Evolutionary conservation across 2,329 filamentous ascomycete genomes (phyloP).

Genomic region (Metarhizium humberi): DNA sequence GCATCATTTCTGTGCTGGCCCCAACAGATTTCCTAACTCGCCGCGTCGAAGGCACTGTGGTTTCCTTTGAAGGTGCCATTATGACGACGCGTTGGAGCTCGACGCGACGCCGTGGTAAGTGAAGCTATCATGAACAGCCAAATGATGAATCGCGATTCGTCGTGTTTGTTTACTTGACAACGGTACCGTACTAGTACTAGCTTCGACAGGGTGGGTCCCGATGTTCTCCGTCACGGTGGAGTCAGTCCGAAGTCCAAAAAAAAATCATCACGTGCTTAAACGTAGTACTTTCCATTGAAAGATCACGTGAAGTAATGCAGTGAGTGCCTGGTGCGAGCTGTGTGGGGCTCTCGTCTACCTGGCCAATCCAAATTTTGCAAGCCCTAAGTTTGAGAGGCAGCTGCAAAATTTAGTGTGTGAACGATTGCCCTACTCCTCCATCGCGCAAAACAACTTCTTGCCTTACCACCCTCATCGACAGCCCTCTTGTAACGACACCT

Average conservation of each 20-base stretch:
- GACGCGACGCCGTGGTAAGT: slow-evolving; percentile 10
- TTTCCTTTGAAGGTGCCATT: slow-evolving; percentile 26
- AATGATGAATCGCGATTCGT: slow-evolving; percentile 16
- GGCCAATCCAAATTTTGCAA: slow-evolving; percentile 30
- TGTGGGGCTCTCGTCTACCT: slow-evolving; percentile 16
- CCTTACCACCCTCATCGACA: slow-evolving; percentile 27
- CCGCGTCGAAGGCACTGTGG: slow-evolving; percentile 46
- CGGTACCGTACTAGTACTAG: slow-evolving; percentile 8
- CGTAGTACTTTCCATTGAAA: not conserved
- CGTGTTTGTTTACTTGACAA: slow-evolving; percentile 30
- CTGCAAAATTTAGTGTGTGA: slow-evolving; percentile 24
- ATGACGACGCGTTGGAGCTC: slow-evolving; percentile 10
- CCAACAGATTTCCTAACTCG: slow-evolving; percentile 66
- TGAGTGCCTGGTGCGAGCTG: not conserved
- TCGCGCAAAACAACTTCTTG: slow-evolving; percentile 26
- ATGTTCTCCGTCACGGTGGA: too few species aligned
- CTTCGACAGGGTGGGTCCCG: not conserved
- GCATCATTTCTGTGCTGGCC: slow-evolving; percentile 40
- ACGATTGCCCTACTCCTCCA: slow-evolving; percentile 28
- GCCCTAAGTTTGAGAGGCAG: slow-evolving; percentile 26
- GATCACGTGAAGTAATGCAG: slow-evolving; percentile 17
- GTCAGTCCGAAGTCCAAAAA: too few species aligned
- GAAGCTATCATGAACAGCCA: slow-evolving; percentile 1
- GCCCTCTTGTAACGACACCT: slow-evolving; percentile 29
- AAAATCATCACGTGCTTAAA: too few species aligned